A percentile compares a stretch with the other conserved stretches of the same genome.
Conservation (phyloP, 2,329 filamentous ascomycete genomes). For the Paecilomyces sp. region DNA sequence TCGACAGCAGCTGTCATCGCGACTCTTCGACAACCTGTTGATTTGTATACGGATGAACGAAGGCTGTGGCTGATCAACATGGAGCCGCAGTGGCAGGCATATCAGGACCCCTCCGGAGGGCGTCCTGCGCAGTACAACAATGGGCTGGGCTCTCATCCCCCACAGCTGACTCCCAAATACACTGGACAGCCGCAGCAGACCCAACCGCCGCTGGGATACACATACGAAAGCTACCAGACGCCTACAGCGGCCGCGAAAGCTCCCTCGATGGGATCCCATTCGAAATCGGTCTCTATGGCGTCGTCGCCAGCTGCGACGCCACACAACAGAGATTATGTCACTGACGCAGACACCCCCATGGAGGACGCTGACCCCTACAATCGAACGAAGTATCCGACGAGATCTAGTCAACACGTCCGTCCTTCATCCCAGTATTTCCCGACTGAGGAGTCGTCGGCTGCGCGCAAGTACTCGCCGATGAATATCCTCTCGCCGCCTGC, state of each 20-base stretch:
- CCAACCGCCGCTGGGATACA: slow-evolving; percentile 54
- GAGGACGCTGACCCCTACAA: slow-evolving; percentile 83
- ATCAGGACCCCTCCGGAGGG: slow-evolving; percentile 54
- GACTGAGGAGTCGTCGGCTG: slow-evolving; percentile 71
- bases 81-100: slow-evolving; percentile 59
- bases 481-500: slow-evolving; percentile 75
- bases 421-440: slow-evolving; percentile 65
- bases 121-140: slow-evolving; percentile 60
- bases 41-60: slow-evolving; percentile 7
- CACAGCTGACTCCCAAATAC: slow-evolving; percentile 44
- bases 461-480: slow-evolving; percentile 94
- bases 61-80: slow-evolving; percentile 27
- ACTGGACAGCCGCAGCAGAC: slow-evolving; percentile 35
- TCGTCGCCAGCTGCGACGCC: slow-evolving; percentile 53
- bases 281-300: slow-evolving; percentile 47
- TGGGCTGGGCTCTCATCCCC: slow-evolving; percentile 42
- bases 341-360: slow-evolving; percentile 74
- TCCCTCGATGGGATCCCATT: slow-evolving; percentile 30
- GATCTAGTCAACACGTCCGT: slow-evolving; percentile 64
- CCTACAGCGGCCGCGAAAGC: slow-evolving; percentile 25
- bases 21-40: neutral
- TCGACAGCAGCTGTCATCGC: slow-evolving; percentile 8
- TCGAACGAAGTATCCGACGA: slow-evolving; percentile 76
- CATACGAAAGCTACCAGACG: slow-evolving; percentile 61
- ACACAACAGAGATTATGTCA: slow-evolving; percentile 56